phyloP scores from a whole-genome alignment of 2,329 filamentous ascomycete species.

The Plenodomus lindquistii region DNA sequence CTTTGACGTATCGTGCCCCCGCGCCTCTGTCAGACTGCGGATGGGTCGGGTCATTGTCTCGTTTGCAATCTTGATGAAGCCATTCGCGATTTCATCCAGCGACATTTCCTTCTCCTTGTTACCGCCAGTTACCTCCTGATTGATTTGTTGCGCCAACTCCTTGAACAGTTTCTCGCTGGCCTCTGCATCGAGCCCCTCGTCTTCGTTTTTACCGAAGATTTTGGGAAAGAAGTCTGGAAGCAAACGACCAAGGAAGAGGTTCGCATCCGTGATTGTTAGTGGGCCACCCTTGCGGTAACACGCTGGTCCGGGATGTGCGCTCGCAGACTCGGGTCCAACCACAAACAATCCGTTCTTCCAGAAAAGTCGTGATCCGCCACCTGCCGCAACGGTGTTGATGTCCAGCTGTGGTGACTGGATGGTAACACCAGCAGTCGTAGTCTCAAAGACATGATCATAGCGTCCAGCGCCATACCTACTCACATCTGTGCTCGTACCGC shows the following conservation, averaged over 20 bases:
- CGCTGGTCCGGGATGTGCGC: conserved; percentile 85
- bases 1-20: conserved; percentile 87
- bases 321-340: conserved; percentile 86
- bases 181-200: conserved; percentile 75
- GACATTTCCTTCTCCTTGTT: conserved; percentile 65
- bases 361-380: conserved; percentile 82
- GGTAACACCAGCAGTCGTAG: conserved; percentile 89
- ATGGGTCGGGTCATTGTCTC: conserved; percentile 92
- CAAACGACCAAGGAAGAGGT: conserved; percentile 80
- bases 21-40: conserved; percentile 85
- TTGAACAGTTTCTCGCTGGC: conserved; percentile 76
- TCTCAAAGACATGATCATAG: conserved; percentile 93
- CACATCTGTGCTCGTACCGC: conserved; percentile 89
- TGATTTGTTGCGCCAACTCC: conserved; percentile 76
- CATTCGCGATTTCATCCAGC: conserved; percentile 83
- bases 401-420: conserved; percentile 91
- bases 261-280: conserved; percentile 91
- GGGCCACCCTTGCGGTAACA: conserved; percentile 91
- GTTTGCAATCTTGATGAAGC: conserved; percentile 87
- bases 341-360: conserved; percentile 89
- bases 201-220: conserved; percentile 89
- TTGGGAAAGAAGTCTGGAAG: conserved; percentile 92
- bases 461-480: conserved; percentile 82
- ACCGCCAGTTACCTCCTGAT: conserved; percentile 69
- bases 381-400: conserved; percentile 93